Evolutionary conservation across 805 yeast species (phyloP).

Genomic region (Ascoidea asiatica): DNA sequence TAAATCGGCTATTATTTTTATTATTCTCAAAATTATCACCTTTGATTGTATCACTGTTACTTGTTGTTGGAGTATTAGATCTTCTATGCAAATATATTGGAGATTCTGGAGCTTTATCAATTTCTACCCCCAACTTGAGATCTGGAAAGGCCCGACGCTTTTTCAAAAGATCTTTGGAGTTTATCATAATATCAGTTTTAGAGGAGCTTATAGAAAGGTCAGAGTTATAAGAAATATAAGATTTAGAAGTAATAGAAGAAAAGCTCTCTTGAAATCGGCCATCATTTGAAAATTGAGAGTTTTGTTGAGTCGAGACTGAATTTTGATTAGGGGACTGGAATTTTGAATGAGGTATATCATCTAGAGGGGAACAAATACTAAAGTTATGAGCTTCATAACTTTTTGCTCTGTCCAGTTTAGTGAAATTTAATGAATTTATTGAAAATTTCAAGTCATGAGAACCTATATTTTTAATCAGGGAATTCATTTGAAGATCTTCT

Average conservation of each 20-base stretch:
- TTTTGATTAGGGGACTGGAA: not conserved
- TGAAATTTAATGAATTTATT: no score
- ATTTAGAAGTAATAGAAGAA: slow-evolving; percentile 21
- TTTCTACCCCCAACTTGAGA: not conserved
- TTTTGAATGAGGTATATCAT: not conserved
- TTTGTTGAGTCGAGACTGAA: not conserved
- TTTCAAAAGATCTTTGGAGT: not conserved
- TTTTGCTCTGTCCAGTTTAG: no score
- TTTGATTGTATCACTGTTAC: not conserved
- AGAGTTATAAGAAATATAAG: slow-evolving; percentile 51
- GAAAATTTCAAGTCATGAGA: no score
- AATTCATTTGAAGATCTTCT: no score
- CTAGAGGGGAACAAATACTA: not conserved
- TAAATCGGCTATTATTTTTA: not conserved
- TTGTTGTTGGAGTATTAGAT: not conserved
- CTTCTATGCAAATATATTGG: not conserved
- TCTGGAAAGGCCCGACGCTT: not conserved
- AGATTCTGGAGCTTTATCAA: not conserved
- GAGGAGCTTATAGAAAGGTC: slow-evolving; percentile 23
- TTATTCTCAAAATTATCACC: not conserved
- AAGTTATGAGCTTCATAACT: no score
- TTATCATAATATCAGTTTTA: not conserved
- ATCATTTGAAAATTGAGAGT: not conserved
- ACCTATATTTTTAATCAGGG: no score
- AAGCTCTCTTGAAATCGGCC: not conserved